phyloP scores from a whole-genome alignment of 176 grass and related monocot species.

The Avena insularis region DNA sequence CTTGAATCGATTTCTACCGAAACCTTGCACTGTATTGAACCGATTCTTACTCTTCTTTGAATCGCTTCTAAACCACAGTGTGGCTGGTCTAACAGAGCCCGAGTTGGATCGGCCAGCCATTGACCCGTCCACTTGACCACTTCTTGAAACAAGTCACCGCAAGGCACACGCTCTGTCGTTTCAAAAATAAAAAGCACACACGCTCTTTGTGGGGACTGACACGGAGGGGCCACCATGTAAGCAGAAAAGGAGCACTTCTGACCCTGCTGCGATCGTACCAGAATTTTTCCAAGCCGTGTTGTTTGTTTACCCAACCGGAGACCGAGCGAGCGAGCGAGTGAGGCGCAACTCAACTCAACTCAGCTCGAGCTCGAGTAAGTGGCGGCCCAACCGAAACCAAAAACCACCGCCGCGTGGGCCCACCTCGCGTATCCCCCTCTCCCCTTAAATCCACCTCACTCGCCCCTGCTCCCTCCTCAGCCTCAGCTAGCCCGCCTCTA shows the following conservation, averaged over 20 bases:
- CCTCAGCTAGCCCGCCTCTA: slow-evolving; percentile 41
- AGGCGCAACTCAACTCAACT: background rate
- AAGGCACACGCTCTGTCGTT: too few species aligned
- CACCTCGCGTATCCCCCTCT: background rate
- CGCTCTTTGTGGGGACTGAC: background rate
- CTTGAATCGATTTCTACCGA: too few species aligned
- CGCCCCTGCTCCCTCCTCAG: slow-evolving; percentile 44
- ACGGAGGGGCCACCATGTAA: background rate
- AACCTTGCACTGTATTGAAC: too few species aligned
- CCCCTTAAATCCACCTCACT: slow-evolving; percentile 31
- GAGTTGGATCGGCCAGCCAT: background rate
- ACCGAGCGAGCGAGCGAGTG: slow-evolving; percentile 1
- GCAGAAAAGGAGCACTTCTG: background rate
- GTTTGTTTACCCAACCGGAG: slow-evolving; percentile 31
- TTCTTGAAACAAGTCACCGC: too few species aligned
- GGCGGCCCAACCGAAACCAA: slow-evolving; percentile 51
- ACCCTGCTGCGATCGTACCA: slow-evolving; percentile 28
- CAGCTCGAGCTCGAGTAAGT: background rate
- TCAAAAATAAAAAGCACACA: too few species aligned
- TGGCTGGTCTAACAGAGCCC: background rate
- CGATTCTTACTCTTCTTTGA: too few species aligned
- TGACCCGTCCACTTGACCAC: background rate
- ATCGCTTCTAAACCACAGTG: too few species aligned
- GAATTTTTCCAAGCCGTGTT: background rate
- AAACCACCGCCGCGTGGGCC: slow-evolving; percentile 36